Evolutionary conservation across 305 asterid genomes (phyloP), one percentile per base, ranked within the genome.

Genomic region (Fraxinus dipetala): DNA sequence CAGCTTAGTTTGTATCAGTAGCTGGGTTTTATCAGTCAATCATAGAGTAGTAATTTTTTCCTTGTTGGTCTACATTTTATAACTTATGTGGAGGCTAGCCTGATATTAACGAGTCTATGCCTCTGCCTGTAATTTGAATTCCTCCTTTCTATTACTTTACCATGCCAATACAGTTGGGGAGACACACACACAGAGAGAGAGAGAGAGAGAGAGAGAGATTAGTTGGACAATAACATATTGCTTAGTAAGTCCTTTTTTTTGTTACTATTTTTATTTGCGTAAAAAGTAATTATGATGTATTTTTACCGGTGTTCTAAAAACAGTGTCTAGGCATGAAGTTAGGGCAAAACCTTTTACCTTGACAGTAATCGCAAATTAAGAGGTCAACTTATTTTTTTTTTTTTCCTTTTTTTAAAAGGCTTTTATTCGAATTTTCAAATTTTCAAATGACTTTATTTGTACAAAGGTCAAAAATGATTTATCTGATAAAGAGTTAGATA

Each of bases 1-100:
- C 81, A 35, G 86, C 78, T 79, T 88, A 87, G 84, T 82, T 84
- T 78, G 54, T 73, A 20, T 9, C 81, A 2, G n/a, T 56, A 3
- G 35, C 67, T 65, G 30, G 40, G 18, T 72, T 73, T 83, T 72
- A 45, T 31, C 69, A 5, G 70, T 6, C 69, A 6, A 59, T 20
- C 26, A n/a, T 2, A 59, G 26, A 18, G 20, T 20, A 59, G 2
- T 6, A 1, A 28, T 18, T 18, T 6, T 20, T 6, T 10, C 9
- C 26, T 56, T 56, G 8, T 4, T 61, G 30, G 13, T 54, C 70
- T 20, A 61, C 14, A 8, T 63, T 22, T 22, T 3, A 24, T 24
- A 6, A 16, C 32, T 35, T 9, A 22, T 1, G 3, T 59, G 2
- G 70, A 59, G 31, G 30, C 1, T 59, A 18, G 28, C 30, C 70